Evolutionary conservation across 108 stramenopile genomes (phyloP).

Genomic region (Cyclostephanos invisitatus): DNA sequence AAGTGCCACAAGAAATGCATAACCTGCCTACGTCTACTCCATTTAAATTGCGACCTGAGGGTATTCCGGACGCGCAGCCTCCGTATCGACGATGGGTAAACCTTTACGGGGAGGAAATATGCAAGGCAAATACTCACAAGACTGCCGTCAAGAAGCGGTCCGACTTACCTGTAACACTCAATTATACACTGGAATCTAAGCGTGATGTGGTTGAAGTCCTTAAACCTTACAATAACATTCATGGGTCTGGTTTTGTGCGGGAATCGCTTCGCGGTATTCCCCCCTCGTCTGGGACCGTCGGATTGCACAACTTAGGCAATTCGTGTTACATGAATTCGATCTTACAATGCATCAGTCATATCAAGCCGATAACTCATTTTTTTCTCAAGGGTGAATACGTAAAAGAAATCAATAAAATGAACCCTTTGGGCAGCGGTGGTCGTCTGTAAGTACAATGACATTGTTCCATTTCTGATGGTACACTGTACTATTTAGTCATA

Average conservation of each 20-base stretch:
- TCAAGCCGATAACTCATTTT: slow-evolving; percentile 83
- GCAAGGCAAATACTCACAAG: slow-evolving; percentile 64
- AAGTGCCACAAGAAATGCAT: slow-evolving; percentile 64
- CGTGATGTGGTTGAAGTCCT: slow-evolving; percentile 69
- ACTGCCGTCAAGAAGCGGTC: slow-evolving; percentile 40
- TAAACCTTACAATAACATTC: slow-evolving; percentile 67
- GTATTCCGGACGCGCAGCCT: slow-evolving; percentile 38
- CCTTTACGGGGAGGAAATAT: slow-evolving; percentile 84
- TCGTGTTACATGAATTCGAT: slow-evolving; percentile 96
- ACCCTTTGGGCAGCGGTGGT: slow-evolving; percentile 89
- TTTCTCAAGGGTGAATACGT: slow-evolving; percentile 77
- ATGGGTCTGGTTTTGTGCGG: slow-evolving; percentile 78
- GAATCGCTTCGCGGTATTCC: slow-evolving; percentile 78
- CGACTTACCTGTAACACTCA: slow-evolving; percentile 55
- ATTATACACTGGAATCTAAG: slow-evolving; percentile 62
- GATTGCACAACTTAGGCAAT: slow-evolving; percentile 96
- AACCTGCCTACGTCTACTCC: slow-evolving; percentile 24
- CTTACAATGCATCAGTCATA: slow-evolving; percentile 91
- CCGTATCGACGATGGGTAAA: slow-evolving; percentile 80
- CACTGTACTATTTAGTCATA: too few relatives aligned
- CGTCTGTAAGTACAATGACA: too few relatives aligned
- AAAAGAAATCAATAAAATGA: slow-evolving; percentile 69
- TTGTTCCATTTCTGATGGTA: too few relatives aligned
- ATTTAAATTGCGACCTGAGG: slow-evolving; percentile 5
- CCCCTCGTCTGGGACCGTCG: slow-evolving; percentile 87